Evolutionary conservation across 2,329 filamentous ascomycete species (phyloP), one percentile per base, ranked within the genome.

Genomic region (Monascus ruber): DNA sequence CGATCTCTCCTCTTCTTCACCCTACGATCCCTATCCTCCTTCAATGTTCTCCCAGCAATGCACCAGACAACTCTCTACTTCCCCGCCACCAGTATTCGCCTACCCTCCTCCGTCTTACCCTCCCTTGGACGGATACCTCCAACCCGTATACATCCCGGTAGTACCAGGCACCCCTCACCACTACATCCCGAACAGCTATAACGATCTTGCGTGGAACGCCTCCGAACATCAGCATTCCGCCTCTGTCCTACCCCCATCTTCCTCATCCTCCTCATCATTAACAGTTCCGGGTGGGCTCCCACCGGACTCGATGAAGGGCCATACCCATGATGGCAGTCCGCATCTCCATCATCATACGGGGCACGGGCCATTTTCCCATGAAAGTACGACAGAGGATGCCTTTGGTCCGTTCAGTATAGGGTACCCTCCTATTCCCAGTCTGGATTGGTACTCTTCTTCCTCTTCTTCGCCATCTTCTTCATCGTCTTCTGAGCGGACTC

Each of bases 31-130:
- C 26, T 46, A 47, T 4, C 54, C 52, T 25, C 72, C 75, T 38
- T 53, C 59, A 44, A 72, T 77, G 70, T 76, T 77, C 58, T 67
- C 69, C 28, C 70, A 74, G 45, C 73, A 76, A 56, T 72, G 71
- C 53, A 74, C 72, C 6, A 67, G 74, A 42, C 73, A 77, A 51
- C 60, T 77, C 26, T 77, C 74, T 24, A 72, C 73, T 25, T 77
- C 74, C 34, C 73, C 75, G 10, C 74, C 74, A 32, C 73, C 62
- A 17, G 17, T 17, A 17, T 17, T 17, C 4, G 54, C 68, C 17
- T 76, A 75, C 49, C 64, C 68, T 26, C 59, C 71, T 6, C 68
- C 70, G 34, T 61, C 66, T 10, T 57, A 65, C 3, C 52, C 61
- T 26, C 17, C 17, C 17, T 17, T 17, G 17, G 71, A 75, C 36